Percentiles rank a stretch among this genome's conserved stretches.
phyloP scores from a whole-genome alignment of 2,329 filamentous ascomycete genomes.

The Epichloe sibirici region DNA sequence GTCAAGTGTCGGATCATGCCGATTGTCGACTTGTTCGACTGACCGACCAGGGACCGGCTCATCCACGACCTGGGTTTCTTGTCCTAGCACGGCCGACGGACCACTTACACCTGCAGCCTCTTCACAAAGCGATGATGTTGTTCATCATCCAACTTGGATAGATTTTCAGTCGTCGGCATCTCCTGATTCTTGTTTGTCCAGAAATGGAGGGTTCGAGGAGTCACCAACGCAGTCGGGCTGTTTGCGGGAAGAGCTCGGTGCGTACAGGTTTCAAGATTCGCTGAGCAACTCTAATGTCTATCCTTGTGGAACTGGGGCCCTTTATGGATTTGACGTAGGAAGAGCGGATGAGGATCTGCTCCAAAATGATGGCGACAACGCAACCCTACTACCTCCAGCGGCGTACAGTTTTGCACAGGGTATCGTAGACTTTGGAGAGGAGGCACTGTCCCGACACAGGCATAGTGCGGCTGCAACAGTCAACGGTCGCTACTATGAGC shows the following conservation, averaged over 20 bases:
- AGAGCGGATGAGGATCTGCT: not conserved
- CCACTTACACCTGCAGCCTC: conserved; percentile 4
- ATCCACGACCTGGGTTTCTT: not conserved
- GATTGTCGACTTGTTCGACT: not conserved
- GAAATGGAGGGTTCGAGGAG: conserved; percentile 1
- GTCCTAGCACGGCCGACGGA: not conserved
- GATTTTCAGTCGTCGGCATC: not conserved
- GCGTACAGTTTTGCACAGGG: not conserved
- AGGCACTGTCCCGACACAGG: not conserved
- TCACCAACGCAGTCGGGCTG: not conserved
- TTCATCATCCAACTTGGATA: not conserved
- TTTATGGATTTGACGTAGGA: conserved; percentile 1
- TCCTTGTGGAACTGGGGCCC: not conserved
- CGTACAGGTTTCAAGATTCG: not conserved
- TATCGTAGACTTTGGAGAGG: conserved; percentile 16
- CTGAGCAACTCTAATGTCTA: not conserved
- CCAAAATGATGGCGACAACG: not conserved
- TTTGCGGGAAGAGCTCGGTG: not conserved
- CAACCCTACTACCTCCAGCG: not conserved
- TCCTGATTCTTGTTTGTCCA: conserved; percentile 4
- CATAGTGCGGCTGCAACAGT: not conserved
- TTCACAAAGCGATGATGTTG: conserved; percentile 4
- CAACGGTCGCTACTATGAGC: conserved; percentile 48
- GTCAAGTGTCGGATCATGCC: not conserved
- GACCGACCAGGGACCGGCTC: not conserved